phyloP scores from a whole-genome alignment of 352 stramenopile genomes.

The Peronospora destructor region DNA sequence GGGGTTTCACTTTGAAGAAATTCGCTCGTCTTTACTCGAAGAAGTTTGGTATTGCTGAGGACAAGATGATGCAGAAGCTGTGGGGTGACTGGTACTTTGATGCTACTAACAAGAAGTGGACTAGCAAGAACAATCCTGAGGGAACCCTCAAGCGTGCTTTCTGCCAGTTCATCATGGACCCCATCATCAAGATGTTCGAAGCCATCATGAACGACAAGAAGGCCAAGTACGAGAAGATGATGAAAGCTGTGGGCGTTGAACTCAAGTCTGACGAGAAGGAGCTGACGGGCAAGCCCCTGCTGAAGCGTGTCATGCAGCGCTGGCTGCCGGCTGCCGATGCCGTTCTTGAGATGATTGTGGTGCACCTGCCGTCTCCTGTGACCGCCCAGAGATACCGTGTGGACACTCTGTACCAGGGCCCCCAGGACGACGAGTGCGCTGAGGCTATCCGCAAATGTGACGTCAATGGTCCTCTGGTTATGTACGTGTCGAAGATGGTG shows the following conservation, averaged over 20 bases:
- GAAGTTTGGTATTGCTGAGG: conserved; percentile 98
- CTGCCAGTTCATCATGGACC: conserved; percentile 99
- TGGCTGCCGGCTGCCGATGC: conserved; percentile 98
- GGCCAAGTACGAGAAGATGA: conserved; percentile 98
- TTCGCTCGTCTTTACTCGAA: conserved; percentile 98
- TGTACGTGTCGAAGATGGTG: conserved; percentile 99
- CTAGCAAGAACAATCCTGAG: conserved; percentile 87
- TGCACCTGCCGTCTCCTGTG: conserved; percentile 96
- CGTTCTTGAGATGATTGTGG: conserved; percentile 99
- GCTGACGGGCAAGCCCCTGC: conserved; percentile 92
- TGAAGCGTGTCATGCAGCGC: conserved; percentile 99
- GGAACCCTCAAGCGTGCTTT: conserved; percentile 97
- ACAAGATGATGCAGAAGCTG: conserved; percentile 99
- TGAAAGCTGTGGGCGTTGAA: conserved; percentile 94
- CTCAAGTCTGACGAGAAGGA: conserved; percentile 97
- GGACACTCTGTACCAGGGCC: conserved; percentile 97
- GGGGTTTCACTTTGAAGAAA: conserved; percentile 99
- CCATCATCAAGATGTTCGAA: conserved; percentile 99
- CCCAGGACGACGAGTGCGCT: conserved; percentile 95
- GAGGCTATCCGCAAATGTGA: conserved; percentile 98
- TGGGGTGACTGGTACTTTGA: conserved; percentile 99
- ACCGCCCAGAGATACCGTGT: conserved; percentile 97
- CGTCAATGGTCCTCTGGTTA: conserved; percentile 96
- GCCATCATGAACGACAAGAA: conserved; percentile 99
- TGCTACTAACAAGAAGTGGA: conserved; percentile 95